Evolutionary conservation across 805 yeast genomes (phyloP), one percentile per base, ranked within the genome.

Genomic region (Danielia oregonensis): DNA sequence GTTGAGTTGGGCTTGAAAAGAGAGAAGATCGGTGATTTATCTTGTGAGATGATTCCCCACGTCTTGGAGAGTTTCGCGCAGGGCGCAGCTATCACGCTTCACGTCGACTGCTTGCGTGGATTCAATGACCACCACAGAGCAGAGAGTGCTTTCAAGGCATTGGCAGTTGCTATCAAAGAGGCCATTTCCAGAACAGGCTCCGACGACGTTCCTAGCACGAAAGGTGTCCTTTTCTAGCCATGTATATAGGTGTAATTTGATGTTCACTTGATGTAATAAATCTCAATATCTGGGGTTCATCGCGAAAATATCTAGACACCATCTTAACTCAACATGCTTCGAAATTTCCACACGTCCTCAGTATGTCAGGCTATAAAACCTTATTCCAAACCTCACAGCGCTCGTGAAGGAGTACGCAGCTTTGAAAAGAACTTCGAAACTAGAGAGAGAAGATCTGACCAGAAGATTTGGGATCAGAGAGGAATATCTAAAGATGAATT

Each of bases 11-110:
- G 96, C 0, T 72, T 93, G 53, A 84, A 82, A 61, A 74, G 98
- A 45, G 98, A 93, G 58, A 88, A 82, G 57, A 79, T 93, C 48
- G 98, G 98, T 34, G 95, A 86, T 52, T 71, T 93, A 33, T 78
- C 88, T 24, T 78, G 93, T 52, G 98, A 93, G 65, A 93, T 93
- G 98, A 83, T 93, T 44, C 97, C 97, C n/a, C 98, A 93, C 59
- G 89, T 93, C 30, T 57, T 93, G 42, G 95, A 88, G 60, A 82
- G 95, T 49, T 93, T 93, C 68, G 96, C 97, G 3, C 86, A 84
- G 51, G 86, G 85, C 26, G 96, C 97, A 1, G 82, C 83, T 40
- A 74, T 93, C 35, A 93, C 98, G 1, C 54, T 93, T 53, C 98
- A 93, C 54, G 96, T 93, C 23, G 98, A 93, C 62, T 86, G 96